Conservation (phyloP, 164 flowering plant species). For the grape (Vitis vinifera) region DNA sequence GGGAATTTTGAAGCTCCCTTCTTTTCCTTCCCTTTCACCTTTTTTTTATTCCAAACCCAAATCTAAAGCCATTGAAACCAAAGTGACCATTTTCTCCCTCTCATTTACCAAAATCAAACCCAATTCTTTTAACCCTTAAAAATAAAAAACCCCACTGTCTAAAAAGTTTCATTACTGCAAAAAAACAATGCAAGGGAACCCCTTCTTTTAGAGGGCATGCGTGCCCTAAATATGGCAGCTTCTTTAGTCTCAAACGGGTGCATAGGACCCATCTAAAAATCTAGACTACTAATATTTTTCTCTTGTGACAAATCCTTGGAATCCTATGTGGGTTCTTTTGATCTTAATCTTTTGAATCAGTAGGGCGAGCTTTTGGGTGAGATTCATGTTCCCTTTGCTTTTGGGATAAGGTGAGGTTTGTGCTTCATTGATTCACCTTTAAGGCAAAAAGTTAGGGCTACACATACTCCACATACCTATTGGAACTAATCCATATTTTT, state of each 20-base stretch:
- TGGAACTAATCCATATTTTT: too few relatives aligned
- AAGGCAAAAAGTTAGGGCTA: background rate
- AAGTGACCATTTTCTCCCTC: slow-evolving; percentile 14
- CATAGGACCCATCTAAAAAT: slow-evolving; percentile 3
- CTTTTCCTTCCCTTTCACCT: slow-evolving; percentile 20
- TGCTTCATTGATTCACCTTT: slow-evolving; percentile 24
- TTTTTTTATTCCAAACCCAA: slow-evolving; percentile 52
- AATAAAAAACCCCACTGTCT: too few relatives aligned
- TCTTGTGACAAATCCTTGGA: slow-evolving; percentile 16
- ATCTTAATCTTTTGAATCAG: slow-evolving; percentile 20
- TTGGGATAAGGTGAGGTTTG: slow-evolving; percentile 24
- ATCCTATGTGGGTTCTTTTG: slow-evolving; percentile 30
- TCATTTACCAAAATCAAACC: background rate
- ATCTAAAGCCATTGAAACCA: slow-evolving; percentile 22
- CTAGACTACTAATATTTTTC: background rate
- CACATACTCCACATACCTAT: too few relatives aligned
- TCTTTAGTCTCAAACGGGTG: background rate
- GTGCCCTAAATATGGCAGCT: slow-evolving; percentile 17
- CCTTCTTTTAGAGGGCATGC: slow-evolving; percentile 4
- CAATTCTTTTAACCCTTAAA: background rate
- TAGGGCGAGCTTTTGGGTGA: slow-evolving; percentile 14
- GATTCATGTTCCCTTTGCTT: slow-evolving; percentile 26
- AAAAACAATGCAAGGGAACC: background rate
- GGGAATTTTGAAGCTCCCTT: slow-evolving; percentile 35
- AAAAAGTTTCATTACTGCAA: too few relatives aligned